A percentile compares a stretch with the other conserved stretches of the same genome.
Conservation (phyloP, 2,329 filamentous ascomycete species). For the Aspergillus felis region DNA sequence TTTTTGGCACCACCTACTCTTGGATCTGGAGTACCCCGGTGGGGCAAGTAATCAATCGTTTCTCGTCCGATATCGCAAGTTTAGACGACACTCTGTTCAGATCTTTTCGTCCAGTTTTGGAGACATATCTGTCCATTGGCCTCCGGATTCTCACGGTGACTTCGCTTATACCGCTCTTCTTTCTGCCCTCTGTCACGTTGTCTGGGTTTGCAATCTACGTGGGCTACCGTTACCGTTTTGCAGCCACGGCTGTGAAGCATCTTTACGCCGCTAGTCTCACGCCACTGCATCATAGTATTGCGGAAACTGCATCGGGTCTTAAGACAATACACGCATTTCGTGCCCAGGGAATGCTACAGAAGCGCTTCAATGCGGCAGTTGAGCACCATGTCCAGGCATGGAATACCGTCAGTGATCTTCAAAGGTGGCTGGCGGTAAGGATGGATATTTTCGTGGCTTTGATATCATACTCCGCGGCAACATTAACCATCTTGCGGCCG, state of each 20-base stretch:
- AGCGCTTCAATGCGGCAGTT: constrained; percentile 4
- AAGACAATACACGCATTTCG: constrained; percentile 10
- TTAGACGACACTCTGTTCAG: constrained; percentile 10
- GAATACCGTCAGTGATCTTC: constrained; percentile 12
- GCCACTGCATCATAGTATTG: constrained; percentile 9
- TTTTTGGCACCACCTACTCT: constrained; percentile 11
- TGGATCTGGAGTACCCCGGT: constrained; percentile 12
- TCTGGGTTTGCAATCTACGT: constrained; percentile 5
- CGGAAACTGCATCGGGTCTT: constrained; percentile 9
- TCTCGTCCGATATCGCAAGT: constrained; percentile 11
- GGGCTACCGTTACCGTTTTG: constrained; percentile 10
- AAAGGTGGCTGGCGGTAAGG: constrained; percentile 12
- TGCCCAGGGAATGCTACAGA: constrained; percentile 8
- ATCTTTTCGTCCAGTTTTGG: constrained; percentile 9
- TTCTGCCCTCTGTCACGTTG: constrained; percentile 10
- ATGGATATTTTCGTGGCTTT: constrained; percentile 11
- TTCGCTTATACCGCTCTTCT: constrained; percentile 11
- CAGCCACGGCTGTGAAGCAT: constrained; percentile 10
- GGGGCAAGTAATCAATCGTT: constrained; percentile 13
- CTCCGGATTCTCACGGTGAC: constrained; percentile 11
- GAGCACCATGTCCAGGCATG: constrained; percentile 9
- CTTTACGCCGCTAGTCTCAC: constrained; percentile 11
- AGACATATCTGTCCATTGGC: constrained; percentile 12
- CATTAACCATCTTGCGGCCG: constrained; percentile 2
- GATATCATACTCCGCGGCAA: constrained; percentile 10